Evolutionary conservation across 768 basidiomycete genomes (phyloP), one percentile per base, ranked within the genome.

Genomic region (Termitomyces sp.): DNA sequence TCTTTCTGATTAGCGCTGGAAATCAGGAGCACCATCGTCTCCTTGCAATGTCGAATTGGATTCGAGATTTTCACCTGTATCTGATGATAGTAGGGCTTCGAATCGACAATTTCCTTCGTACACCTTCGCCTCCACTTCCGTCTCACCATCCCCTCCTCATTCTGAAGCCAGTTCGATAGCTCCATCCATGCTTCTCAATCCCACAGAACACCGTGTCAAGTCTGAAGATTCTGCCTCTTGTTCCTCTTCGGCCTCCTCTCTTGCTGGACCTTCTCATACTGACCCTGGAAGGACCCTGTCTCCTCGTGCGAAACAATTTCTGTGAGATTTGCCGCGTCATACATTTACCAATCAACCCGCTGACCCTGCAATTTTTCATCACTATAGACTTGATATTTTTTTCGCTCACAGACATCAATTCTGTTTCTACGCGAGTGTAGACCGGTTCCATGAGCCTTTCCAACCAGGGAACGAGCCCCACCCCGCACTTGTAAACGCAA

Each of bases 401-500:
- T 73, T 85, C 57, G 73, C 74, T 7, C 85, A 86, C 67, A 77
- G 81, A 56, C 81, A 84, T 64, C 85, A 86, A 67, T 86, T 83
- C 64, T 81, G 79, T 67, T 85, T 84, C 68, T 83, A 83, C 67
- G 74, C 80, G 45, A 77, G 82, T 67, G 72, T 80, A 54, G 76
- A 72, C 59, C 73, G 79, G 48, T 82, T 82, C 31, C 37, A 59
- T n/a, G 74, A 73, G n/a, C 50, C 71, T 42, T 59, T 66, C 40
- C 67, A 66, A n/a, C 68, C 69, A 11, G 57, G 71, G 48, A 62
- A 65, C 15, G 71, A 74, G 60, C 80, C 83, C 2, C 86, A 87
- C 67, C 82, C 86, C 0, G 82, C 86, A 2, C 79, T 88, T 38
- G 74, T 83, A 65, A 84, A 84, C 66, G 81, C 85, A n/a, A 81